phyloP scores from a whole-genome alignment of 2,329 filamentous ascomycete species.

The Botrytis deweyae region DNA sequence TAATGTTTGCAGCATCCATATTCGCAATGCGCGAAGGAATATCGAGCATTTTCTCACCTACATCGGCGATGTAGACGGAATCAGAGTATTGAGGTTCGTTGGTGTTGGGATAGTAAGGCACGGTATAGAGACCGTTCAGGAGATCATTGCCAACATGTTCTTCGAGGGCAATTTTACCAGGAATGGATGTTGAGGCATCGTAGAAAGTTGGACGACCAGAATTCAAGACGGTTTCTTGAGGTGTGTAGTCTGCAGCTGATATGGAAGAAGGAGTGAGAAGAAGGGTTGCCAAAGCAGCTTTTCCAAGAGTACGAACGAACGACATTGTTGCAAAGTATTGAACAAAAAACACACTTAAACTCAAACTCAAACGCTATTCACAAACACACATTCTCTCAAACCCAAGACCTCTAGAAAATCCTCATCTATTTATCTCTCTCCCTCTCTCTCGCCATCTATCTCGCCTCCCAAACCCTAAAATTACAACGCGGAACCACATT shows the following conservation, averaged over 20 bases:
- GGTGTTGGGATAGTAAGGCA: conserved; percentile 4
- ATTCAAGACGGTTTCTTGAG: not conserved
- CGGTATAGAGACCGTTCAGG: not conserved
- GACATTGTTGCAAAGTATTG: not conserved
- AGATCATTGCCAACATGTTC: conserved; percentile 11
- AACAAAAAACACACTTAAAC: not conserved
- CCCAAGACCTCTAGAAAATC: not conserved
- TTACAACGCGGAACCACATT: not conserved
- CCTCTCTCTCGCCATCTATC: not conserved
- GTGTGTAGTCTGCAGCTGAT: not conserved
- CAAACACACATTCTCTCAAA: not conserved
- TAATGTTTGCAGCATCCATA: conserved; percentile 30
- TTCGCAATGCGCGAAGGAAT: conserved; percentile 21
- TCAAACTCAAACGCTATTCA: no score
- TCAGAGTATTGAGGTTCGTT: conserved; percentile 2
- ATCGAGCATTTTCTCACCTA: not conserved
- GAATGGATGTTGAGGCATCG: not conserved
- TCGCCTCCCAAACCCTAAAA: not conserved
- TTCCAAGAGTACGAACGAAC: not conserved
- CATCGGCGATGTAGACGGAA: conserved; percentile 1
- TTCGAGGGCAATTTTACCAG: conserved; percentile 13
- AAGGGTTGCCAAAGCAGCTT: not conserved
- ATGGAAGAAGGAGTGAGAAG: not conserved
- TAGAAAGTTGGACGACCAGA: conserved; percentile 14
- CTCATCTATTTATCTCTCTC: not conserved